Evolutionary conservation across 225 moss, liverwort and hornwort species (phyloP).

Genomic region (Sphagnum contortum): DNA sequence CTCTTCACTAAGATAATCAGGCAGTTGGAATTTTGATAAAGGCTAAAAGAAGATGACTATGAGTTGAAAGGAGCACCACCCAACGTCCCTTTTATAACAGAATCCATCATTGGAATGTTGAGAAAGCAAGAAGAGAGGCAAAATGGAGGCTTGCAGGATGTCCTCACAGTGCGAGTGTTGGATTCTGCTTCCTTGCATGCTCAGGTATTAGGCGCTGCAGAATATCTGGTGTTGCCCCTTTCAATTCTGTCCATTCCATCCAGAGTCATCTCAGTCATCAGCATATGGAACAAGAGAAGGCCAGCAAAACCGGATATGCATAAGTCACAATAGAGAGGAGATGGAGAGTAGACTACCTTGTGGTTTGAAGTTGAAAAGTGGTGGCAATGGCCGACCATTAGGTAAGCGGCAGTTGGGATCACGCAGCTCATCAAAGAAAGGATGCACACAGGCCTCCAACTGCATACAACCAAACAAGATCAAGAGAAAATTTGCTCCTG

Average conservation of each 20-base stretch:
- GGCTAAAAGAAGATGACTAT: too few species aligned
- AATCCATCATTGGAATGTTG: too few species aligned
- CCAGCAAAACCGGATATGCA: too few species aligned
- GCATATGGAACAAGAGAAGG: not conserved
- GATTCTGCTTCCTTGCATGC: constrained; percentile 9
- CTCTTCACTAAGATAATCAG: too few species aligned
- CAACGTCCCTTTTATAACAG: too few species aligned
- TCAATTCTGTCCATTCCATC: constrained; percentile 1
- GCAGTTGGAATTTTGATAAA: too few species aligned
- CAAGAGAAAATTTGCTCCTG: not conserved
- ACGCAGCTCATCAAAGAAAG: constrained; percentile 57
- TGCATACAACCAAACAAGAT: constrained; percentile 6
- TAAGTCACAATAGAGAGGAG: too few species aligned
- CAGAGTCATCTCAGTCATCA: not conserved
- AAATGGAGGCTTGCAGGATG: too few species aligned
- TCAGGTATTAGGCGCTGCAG: constrained; percentile 6
- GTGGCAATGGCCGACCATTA: constrained; percentile 45
- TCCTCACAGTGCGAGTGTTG: constrained; percentile 2
- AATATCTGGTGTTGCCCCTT: constrained; percentile 5
- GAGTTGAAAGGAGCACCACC: too few species aligned
- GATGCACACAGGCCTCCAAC: constrained; percentile 62
- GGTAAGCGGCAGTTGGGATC: constrained; percentile 48
- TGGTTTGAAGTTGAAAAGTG: constrained; percentile 54
- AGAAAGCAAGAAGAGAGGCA: too few species aligned
- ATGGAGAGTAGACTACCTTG: constrained; percentile 22